Evolutionary conservation across 2,329 filamentous ascomycete species (phyloP), one percentile per base, ranked within the genome.

Genomic region (Cladosporium halotolerans): DNA sequence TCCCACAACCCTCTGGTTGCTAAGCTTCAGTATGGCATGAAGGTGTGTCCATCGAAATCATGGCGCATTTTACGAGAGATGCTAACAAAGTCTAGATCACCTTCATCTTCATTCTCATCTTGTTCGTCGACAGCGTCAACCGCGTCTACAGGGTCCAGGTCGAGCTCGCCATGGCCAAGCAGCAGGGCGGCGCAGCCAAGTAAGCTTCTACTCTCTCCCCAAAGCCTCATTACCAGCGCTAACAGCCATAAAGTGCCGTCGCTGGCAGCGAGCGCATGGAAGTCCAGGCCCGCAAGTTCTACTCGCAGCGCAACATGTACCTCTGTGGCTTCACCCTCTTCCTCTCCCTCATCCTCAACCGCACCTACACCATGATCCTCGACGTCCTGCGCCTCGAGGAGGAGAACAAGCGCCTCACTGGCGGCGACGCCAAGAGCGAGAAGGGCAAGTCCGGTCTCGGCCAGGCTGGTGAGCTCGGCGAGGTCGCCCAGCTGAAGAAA

Each of bases 231-330:
- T 5, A 14, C 4, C 16, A 9, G 23, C 43, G 36, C 60, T 66
- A 46, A 67, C 55, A 40, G n/a, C 8, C 7, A 14, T 3, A 49
- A 59, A 83, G 86, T 68, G 77, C 79, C 54, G 83, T 96, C 65
- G 92, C 74, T 44, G 76, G 93, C 59, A 86, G 89, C 69, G 93
- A 97, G 71, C 92, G 93, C 60, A 90, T 95, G 82, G 93, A 99
- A 76, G 92, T 97, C 49, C 93, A 99, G 75, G 92, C 93, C 61
- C 90, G 93, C 81, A 99, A 99, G 77, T 99, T 99, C 80, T 99
- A 99, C 82, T 96, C 91, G 58, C 92, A 99, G 79, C 91, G 93
- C 73, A 99, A 99, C 84, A 99, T 99, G 93, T 99, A 99, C 77
- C 90, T 99, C 58, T 97, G 93, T 74, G 93, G 93, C 65, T 99